Percentiles rank a stretch among this genome's conserved stretches.
Evolutionary conservation across 306 rosid species (phyloP).

Genomic region (Vigna radiata): DNA sequence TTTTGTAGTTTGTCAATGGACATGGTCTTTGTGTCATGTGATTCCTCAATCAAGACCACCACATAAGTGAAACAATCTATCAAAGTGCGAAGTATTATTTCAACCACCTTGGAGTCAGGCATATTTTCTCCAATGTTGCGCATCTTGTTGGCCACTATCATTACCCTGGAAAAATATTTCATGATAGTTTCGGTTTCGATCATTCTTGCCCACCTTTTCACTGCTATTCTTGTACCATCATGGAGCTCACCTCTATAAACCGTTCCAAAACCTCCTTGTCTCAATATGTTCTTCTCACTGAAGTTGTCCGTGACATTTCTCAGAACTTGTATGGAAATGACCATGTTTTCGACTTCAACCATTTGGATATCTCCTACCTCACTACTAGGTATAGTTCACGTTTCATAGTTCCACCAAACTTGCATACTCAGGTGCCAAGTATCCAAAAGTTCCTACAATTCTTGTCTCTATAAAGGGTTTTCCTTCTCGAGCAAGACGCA

Average conservation of each 20-base stretch:
- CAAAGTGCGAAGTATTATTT: no score
- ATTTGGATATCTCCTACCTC: conserved; percentile 81
- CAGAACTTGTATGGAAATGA: conserved; percentile 88
- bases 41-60: no score
- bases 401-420: conserved; percentile 43
- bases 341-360: conserved; percentile 94
- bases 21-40: no score
- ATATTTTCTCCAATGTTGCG: no score
- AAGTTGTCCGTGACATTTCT: conserved; percentile 76
- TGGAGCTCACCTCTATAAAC: conserved; percentile 88
- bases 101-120: no score
- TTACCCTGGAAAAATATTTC: no score
- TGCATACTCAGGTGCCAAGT: no score
- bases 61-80: no score
- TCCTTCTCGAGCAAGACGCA: conserved; percentile 95
- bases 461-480: conserved; percentile 87
- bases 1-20: no score
- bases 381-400: conserved; percentile 56
- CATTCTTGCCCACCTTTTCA: conserved; percentile 53
- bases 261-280: conserved; percentile 85
- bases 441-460: no score
- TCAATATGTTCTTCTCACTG: conserved; percentile 75
- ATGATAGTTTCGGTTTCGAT: no score
- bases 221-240: conserved; percentile 86
- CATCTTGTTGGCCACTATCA: no score